These are phyloP conservation scores for Ploettnerulaceae sp. DNA, from an alignment of 2,329 filamentous ascomycete species.

Conservation along the genomic window DNA sequence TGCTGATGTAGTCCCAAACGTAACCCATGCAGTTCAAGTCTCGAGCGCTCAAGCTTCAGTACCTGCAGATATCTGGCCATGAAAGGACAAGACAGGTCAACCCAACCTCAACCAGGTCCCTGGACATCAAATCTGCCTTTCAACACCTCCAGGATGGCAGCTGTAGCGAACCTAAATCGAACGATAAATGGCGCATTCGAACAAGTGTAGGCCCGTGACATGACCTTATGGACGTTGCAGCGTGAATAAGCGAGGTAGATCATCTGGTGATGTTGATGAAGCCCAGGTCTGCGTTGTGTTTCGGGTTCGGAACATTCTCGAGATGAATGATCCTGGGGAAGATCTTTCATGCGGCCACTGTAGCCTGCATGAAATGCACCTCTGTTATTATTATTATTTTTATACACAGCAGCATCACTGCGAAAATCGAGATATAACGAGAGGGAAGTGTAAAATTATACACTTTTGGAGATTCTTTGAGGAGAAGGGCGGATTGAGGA, in stretches of 20 bases:
- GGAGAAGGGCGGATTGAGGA: neutral
- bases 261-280: conserved; percentile 18
- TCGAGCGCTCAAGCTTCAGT: conserved; percentile 4
- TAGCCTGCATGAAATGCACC: conserved; percentile 12
- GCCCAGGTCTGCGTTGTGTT: conserved; percentile 15
- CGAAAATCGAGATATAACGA: too few relatives aligned
- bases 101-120: neutral
- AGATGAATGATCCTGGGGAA: conserved; percentile 6
- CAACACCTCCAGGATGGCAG: neutral
- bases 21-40: conserved; percentile 10
- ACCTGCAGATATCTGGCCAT: neutral
- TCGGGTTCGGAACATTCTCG: conserved; percentile 11
- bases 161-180: neutral
- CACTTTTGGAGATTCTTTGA: neutral
- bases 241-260: conserved; percentile 16
- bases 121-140: neutral
- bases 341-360: conserved; percentile 19
- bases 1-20: conserved; percentile 13
- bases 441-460: too few relatives aligned
- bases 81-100: neutral
- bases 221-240: conserved; percentile 18
- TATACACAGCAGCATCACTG: too few relatives aligned
- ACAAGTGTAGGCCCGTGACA: conserved; percentile 1
- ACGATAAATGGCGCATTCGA: neutral
- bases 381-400: too few relatives aligned